These are phyloP conservation scores for Nidularia sp. DNA, from an alignment of 768 basidiomycete species.

Conservation along the genomic window DNA sequence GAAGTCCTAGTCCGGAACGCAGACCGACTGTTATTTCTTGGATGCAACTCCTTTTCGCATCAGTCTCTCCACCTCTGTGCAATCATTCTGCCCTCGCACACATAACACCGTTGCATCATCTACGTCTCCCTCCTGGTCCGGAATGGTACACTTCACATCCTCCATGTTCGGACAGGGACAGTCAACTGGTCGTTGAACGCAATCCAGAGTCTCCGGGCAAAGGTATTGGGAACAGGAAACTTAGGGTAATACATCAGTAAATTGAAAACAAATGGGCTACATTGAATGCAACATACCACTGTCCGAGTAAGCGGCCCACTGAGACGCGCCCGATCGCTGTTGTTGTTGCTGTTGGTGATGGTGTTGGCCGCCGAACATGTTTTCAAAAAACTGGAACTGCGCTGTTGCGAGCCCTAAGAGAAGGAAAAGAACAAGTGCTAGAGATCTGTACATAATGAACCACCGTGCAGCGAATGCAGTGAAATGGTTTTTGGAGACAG, in stretches of 20 bases:
- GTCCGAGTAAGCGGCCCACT: conserved; percentile 66
- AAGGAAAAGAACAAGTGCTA: conserved; percentile 23
- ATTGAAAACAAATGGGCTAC: not conserved
- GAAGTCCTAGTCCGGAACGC: no score
- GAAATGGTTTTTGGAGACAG: no score
- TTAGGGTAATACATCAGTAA: conserved; percentile 16
- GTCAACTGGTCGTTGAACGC: conserved; percentile 55
- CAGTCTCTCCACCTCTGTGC: conserved; percentile 56
- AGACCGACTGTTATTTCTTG: conserved; percentile 21
- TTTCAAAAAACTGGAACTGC: conserved; percentile 80
- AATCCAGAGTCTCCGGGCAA: conserved; percentile 72
- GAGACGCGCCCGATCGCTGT: conserved; percentile 46
- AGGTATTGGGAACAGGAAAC: conserved; percentile 73
- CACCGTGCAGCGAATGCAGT: no score
- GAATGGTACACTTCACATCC: conserved; percentile 74
- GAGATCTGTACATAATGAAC: not conserved
- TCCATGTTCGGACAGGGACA: conserved; percentile 78
- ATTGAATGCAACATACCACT: conserved; percentile 41
- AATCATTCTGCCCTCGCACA: conserved; percentile 62
- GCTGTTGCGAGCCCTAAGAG: conserved; percentile 39
- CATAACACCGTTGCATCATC: conserved; percentile 63
- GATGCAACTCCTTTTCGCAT: conserved; percentile 31
- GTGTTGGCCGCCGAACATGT: conserved; percentile 62
- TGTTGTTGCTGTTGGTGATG: conserved; percentile 63
- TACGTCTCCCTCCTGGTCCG: conserved; percentile 48